Evolutionary conservation across 371 early-diverging fungal species (phyloP).

Genomic region (Fennellomyces sp.): DNA sequence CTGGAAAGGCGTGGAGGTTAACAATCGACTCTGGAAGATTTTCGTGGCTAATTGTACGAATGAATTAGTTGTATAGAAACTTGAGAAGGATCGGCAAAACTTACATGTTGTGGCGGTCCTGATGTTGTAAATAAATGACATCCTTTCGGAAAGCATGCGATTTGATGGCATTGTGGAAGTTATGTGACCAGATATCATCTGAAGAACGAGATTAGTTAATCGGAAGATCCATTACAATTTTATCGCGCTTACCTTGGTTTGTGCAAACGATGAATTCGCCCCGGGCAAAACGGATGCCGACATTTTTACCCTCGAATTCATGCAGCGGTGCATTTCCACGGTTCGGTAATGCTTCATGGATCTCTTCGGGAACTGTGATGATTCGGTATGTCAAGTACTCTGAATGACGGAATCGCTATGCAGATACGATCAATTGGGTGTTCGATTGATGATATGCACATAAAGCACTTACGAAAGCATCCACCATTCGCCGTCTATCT

Average conservation of each 20-base stretch:
- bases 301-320: slow-evolving; percentile 53
- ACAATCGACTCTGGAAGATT: slow-evolving; percentile 46
- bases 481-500: slow-evolving; percentile 34
- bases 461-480: slow-evolving; percentile 36
- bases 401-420: slow-evolving; percentile 45
- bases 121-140: slow-evolving; percentile 42
- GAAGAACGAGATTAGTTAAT: neutral
- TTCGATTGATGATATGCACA: neutral
- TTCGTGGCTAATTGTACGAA: slow-evolving; percentile 31
- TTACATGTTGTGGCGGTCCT: slow-evolving; percentile 46
- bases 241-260: slow-evolving; percentile 41
- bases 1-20: slow-evolving; percentile 32
- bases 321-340: slow-evolving; percentile 42
- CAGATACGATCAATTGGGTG: neutral
- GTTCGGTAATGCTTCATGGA: slow-evolving; percentile 40
- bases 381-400: slow-evolving; percentile 42
- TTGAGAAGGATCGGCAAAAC: slow-evolving; percentile 4
- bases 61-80: too few relatives aligned
- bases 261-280: slow-evolving; percentile 48
- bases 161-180: slow-evolving; percentile 50
- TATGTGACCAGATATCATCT: slow-evolving; percentile 55
- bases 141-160: slow-evolving; percentile 38
- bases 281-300: slow-evolving; percentile 49
- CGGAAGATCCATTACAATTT: too few relatives aligned
- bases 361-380: slow-evolving; percentile 37